A percentile compares a stretch with the other conserved stretches of the same genome.
Evolutionary conservation across 2,329 filamentous ascomycete species (phyloP).

Genomic region (Ceratocystis destructans): DNA sequence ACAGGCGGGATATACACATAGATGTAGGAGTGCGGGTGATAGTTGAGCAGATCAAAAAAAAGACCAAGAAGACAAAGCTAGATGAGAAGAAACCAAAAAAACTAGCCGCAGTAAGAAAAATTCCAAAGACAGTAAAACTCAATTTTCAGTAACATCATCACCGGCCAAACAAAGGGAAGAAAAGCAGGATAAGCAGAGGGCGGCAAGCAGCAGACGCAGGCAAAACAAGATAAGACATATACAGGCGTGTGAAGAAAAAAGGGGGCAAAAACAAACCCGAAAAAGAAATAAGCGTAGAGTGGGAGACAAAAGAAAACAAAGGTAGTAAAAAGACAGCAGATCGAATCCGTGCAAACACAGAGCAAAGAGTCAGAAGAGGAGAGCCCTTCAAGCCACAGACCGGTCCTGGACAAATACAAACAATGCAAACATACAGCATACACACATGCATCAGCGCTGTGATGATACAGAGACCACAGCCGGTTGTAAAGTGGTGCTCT

Average conservation of each 20-base stretch:
- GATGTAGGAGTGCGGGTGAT: neutral
- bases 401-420: conserved; percentile 8
- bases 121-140: conserved; percentile 1
- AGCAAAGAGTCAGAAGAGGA: conserved; percentile 6
- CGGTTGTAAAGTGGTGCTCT: neutral
- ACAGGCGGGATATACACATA: neutral
- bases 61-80: neutral
- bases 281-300: neutral
- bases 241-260: neutral
- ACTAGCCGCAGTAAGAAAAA: neutral
- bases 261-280: neutral
- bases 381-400: neutral
- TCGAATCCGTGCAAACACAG: neutral
- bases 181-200: neutral
- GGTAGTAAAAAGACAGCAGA: neutral
- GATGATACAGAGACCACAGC: neutral
- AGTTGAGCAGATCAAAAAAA: neutral
- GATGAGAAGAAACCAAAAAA: neutral
- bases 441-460: neutral
- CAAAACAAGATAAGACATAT: neutral
- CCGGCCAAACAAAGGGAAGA: conserved; percentile 6
- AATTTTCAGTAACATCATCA: conserved; percentile 1
- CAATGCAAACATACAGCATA: neutral
- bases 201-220: neutral
- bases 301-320: conserved; percentile 2